Evolutionary conservation across 2,329 filamentous ascomycete species (phyloP), one percentile per base, ranked within the genome.

Genomic region (Didymella glomerata): DNA sequence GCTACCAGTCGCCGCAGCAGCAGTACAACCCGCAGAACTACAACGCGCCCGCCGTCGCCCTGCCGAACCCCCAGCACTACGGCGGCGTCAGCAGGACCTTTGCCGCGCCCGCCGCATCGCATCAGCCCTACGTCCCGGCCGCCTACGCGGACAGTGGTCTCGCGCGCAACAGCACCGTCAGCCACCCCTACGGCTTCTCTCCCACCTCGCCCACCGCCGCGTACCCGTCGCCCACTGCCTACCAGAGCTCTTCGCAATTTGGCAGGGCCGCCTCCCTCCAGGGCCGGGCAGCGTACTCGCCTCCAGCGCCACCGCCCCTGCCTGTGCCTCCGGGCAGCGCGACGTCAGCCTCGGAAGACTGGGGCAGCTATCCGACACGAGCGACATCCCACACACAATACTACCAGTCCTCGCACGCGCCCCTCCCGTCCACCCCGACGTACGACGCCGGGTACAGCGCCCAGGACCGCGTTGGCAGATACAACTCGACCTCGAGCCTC

Each of bases 21-120:
- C 68, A 82, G 42, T 90, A 90, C 77, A 88, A 89, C 65, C 87
- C 87, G 14, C 86, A 87, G 69, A 80, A 86, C 68, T 90, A 86
- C 74, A 81, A 79, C 45, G 76, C 82, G 27, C 77, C 74, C 22
- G 68, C 76, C 51, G 61, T 74, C 2, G 63, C 72, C 13, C 67
- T 74, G 59, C 75, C 77, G 9, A 94, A 93, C 71, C 90, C 91
- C 1, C 85, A 90, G 73, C 81, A 83, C 36, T 94, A 84, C 57
- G 74, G 76, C 42, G 77, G 73, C 50, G 65, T 77, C 24, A 75
- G 72, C 53, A 66, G 75, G 48, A 70, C 75, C 8, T 78, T 74
- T 52, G 71, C 75, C 48, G 67, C 70, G 18, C 67, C 71, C 28
- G 45, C 62, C 30, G 58, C 67, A 2, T 61, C 62, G 1, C 78